Conservation (phyloP, 2,329 filamentous ascomycete genomes). For the Ophiosphaerella herpotricha region DNA sequence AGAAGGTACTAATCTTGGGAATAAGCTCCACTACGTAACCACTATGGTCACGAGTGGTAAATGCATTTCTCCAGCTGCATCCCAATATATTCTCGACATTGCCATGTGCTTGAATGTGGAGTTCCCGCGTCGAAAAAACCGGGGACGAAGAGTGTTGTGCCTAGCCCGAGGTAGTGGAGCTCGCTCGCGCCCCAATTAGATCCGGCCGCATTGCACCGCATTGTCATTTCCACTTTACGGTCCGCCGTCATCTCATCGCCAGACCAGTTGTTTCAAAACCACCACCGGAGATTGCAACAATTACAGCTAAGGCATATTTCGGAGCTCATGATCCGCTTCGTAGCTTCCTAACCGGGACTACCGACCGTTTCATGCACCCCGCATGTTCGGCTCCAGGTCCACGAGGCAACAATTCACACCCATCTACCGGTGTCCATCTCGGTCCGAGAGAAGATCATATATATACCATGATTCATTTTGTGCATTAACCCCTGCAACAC, state of each 20-base stretch:
- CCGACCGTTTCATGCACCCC: conserved; percentile 9
- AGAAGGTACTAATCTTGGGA: background rate
- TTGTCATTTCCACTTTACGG: background rate
- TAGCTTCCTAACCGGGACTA: conserved; percentile 2
- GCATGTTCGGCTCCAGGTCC: conserved; percentile 6
- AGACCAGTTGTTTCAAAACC: background rate
- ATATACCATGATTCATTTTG: background rate
- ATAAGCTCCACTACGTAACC: background rate
- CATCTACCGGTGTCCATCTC: conserved; percentile 4
- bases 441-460: conserved; percentile 6
- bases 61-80: background rate
- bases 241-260: background rate
- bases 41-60: conserved; percentile 1
- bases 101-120: conserved; percentile 2
- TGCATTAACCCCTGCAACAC: background rate
- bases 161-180: background rate
- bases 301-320: background rate
- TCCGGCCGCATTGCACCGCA: background rate
- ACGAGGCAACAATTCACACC: background rate
- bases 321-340: background rate
- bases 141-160: background rate
- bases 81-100: background rate
- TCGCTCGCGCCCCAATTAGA: background rate
- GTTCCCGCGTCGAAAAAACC: conserved; percentile 2
- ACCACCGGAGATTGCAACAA: background rate